phyloP scores from a whole-genome alignment of 805 yeast species.

The Candida tallmaniae region DNA sequence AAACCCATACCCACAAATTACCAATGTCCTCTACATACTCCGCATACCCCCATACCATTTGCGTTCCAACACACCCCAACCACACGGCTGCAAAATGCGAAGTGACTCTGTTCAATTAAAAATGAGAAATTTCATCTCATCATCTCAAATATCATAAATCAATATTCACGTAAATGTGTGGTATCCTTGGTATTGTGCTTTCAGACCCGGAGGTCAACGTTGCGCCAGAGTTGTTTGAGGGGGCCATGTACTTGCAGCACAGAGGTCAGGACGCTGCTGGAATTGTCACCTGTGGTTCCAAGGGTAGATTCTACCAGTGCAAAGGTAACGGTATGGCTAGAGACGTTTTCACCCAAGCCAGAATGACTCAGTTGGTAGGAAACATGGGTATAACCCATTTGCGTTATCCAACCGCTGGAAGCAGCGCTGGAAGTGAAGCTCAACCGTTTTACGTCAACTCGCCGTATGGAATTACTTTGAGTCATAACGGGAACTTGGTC shows the following conservation, averaged over 20 bases:
- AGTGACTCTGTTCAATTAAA: background rate
- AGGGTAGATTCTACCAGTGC: conserved; percentile 94
- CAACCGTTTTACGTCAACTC: conserved; percentile 98
- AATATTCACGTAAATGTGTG: conserved; percentile 96
- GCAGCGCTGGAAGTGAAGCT: conserved; percentile 93
- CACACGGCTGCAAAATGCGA: conserved; percentile 1
- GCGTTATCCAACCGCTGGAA: conserved; percentile 97
- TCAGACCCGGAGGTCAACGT: conserved; percentile 71
- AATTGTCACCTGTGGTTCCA: conserved; percentile 88
- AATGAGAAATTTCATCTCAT: too few relatives aligned
- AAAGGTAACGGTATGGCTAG: conserved; percentile 99
- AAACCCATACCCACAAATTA: too few relatives aligned
- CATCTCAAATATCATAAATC: too few relatives aligned
- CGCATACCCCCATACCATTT: too few relatives aligned
- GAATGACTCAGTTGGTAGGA: conserved; percentile 79
- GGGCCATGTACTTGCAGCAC: conserved; percentile 88
- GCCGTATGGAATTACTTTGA: conserved; percentile 87
- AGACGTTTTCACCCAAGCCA: conserved; percentile 85
- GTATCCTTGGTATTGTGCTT: conserved; percentile 82
- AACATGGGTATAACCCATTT: conserved; percentile 94
- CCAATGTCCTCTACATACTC: too few relatives aligned
- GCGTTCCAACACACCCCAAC: conserved; percentile 1
- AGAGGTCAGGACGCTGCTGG: conserved; percentile 99
- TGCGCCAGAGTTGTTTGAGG: conserved; percentile 89
- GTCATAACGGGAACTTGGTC: conserved; percentile 94